A percentile compares a stretch with the other conserved stretches of the same genome.
These are phyloP conservation scores for Acacia melanoxylon DNA, from an alignment of 306 rosid species.

Conservation along the genomic window DNA sequence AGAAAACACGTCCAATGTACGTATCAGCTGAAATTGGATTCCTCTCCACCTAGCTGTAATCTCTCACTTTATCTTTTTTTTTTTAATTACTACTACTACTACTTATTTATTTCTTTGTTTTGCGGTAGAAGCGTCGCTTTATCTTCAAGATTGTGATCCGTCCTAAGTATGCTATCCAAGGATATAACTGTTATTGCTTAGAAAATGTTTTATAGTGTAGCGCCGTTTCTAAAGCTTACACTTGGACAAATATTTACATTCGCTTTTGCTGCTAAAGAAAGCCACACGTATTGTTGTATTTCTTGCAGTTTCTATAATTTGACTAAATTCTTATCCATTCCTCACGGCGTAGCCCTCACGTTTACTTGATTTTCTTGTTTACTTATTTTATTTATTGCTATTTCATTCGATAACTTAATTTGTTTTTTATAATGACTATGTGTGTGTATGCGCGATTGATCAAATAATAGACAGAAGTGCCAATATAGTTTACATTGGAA, in stretches of 20 bases:
- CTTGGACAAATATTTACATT: background rate
- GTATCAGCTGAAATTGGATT: background rate
- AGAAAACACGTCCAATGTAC: background rate
- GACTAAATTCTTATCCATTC: background rate
- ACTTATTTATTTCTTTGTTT: no score
- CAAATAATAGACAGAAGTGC: background rate
- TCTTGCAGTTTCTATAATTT: background rate
- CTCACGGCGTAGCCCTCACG: background rate
- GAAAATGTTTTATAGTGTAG: background rate
- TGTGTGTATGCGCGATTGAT: no score
- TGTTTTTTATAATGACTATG: background rate
- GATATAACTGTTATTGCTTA: background rate
- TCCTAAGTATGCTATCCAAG: no score
- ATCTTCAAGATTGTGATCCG: background rate
- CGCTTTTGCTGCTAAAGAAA: background rate
- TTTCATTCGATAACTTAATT: background rate
- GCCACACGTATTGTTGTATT: background rate
- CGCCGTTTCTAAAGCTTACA: background rate
- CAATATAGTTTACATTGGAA: no score
- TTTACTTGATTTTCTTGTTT: background rate
- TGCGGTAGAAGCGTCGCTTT: background rate
- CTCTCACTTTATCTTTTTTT: slow-evolving; percentile 35
- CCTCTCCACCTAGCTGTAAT: background rate
- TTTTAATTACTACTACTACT: no score
- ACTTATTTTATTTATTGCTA: background rate